These are phyloP conservation scores for Fusarium brachygibbosum DNA, from an alignment of 2,329 filamentous ascomycete genomes.

Conservation along the genomic window DNA sequence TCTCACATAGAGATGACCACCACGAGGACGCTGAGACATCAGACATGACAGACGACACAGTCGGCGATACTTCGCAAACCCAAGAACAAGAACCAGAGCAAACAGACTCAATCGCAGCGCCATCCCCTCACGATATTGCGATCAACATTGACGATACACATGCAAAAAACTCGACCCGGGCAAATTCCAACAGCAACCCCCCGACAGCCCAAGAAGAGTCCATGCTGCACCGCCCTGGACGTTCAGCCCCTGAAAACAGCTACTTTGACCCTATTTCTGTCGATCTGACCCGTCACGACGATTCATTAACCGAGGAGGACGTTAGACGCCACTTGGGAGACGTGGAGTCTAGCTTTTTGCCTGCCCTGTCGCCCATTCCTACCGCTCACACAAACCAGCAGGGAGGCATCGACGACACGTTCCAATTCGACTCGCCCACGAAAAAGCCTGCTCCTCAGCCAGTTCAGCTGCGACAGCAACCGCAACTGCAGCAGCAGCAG, in stretches of 20 bases:
- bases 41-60: conserved; percentile 32
- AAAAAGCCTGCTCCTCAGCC: conserved; percentile 51
- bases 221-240: conserved; percentile 36
- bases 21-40: conserved; percentile 37
- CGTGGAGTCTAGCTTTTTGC: conserved; percentile 75
- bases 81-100: conserved; percentile 3
- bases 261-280: conserved; percentile 58
- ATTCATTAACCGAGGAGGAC: conserved; percentile 66
- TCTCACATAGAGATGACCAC: conserved; percentile 34
- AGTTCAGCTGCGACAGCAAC: conserved; percentile 24
- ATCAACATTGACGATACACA: conserved; percentile 35
- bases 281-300: conserved; percentile 55
- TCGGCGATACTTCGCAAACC: conserved; percentile 28
- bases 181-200: conserved; percentile 11
- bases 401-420: conserved; percentile 67
- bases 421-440: conserved; percentile 65
- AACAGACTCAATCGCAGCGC: conserved; percentile 28
- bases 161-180: conserved; percentile 18
- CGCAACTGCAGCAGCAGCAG: not conserved
- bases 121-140: conserved; percentile 32
- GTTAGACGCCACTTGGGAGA: conserved; percentile 71
- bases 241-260: conserved; percentile 55
- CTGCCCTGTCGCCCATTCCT: conserved; percentile 69
- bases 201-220: conserved; percentile 35
- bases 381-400: conserved; percentile 56